Evolutionary conservation across 352 stramenopile genomes (phyloP), one percentile per base, ranked within the genome.

Genomic region (Phytophthora sansomeana): DNA sequence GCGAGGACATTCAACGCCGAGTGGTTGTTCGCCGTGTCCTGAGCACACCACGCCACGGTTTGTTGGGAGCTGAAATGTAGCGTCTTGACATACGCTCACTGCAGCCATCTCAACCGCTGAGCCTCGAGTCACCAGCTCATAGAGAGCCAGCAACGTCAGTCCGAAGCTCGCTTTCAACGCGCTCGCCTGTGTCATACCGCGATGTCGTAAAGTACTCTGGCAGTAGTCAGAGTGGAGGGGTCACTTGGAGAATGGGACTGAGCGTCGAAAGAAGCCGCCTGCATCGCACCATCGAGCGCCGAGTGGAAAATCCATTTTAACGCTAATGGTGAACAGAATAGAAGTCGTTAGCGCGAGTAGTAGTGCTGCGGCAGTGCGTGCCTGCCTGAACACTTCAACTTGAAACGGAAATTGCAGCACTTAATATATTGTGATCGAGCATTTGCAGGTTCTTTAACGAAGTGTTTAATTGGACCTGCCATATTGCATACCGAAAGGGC

Each of bases 61-160:
- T 16, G 51, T 51, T 7, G 74, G 43, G 1, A 81, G 26, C 21
- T 51, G 47, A 47, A 80, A 85, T 13, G 77, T 85, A 14, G 77
- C 77, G 44, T 85, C 77, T 8, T 62, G 68, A 57, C 77, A 85
- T 17, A 85, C 74, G 44, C 66, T 75, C 17, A 78, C 70, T 21
- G 47, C 49, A 1, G 35, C 35, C 41, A 42, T 32, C 9, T 69
- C 28, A 33, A 46, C 9, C 5, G 53, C 43, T 30, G 9, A 30
- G 32, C 21, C 26, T 46, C 58, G 49, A 16, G 8, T 33, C 19
- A n/a, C 35, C 26, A 56, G n/a, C 48, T 42, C 36, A 19, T 58
- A 19, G 33, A 50, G 30, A 52, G 14, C 19, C 30, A 67, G 19
- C 16, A 69, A 17, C 38, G 41, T 21, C 19, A 66, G 11, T 6